phyloP scores from a whole-genome alignment of 805 yeast genomes.

The Candida maesae region DNA sequence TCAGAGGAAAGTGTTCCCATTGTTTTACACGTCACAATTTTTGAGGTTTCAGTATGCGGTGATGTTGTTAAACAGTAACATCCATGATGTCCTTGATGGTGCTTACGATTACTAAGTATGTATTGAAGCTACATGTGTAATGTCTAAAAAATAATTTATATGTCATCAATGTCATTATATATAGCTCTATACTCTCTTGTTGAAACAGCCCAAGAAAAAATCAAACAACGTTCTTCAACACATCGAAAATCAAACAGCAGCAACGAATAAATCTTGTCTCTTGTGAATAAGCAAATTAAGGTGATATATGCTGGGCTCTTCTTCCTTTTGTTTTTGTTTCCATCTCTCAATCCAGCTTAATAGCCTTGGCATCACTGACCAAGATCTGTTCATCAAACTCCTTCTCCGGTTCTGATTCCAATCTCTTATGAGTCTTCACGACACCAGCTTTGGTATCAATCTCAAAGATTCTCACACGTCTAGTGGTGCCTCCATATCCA shows the following conservation, averaged over 20 bases:
- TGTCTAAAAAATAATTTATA: no score
- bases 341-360: constrained; percentile 1
- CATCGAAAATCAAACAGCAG: no score
- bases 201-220: no score
- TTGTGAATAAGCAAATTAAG: no score
- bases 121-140: no score
- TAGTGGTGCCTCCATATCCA: constrained; percentile 83
- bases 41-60: constrained; percentile 39
- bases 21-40: constrained; percentile 36
- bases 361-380: constrained; percentile 26
- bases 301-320: no score
- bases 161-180: not conserved
- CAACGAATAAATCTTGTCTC: no score
- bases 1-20: constrained; percentile 34
- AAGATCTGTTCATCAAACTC: constrained; percentile 39
- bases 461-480: constrained; percentile 73
- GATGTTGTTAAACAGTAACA: constrained; percentile 32
- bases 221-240: no score
- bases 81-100: constrained; percentile 31
- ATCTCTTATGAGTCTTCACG: constrained; percentile 65
- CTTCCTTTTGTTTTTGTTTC: no score
- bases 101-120: constrained; percentile 12
- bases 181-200: not conserved
- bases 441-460: constrained; percentile 47
- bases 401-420: constrained; percentile 51